A percentile compares a stretch with the other conserved stretches of the same genome.
phyloP scores from a whole-genome alignment of 352 stramenopile genomes.

The Halophytophthora batemanensis region DNA sequence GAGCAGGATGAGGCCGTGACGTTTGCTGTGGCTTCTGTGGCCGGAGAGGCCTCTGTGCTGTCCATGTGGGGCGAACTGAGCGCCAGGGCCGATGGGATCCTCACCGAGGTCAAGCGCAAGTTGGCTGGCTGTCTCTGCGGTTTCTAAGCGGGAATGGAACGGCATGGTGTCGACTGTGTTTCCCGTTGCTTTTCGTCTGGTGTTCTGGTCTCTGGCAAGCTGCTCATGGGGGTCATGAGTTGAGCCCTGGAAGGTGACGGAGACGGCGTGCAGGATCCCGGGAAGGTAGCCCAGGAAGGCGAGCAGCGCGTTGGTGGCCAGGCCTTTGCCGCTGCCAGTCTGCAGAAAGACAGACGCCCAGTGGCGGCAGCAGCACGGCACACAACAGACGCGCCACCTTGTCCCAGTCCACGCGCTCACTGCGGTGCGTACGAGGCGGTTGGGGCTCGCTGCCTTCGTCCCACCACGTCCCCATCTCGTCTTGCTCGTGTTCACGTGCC shows the following conservation, averaged over 20 bases:
- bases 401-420: slow-evolving; percentile 31
- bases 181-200: slow-evolving; percentile 1
- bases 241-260: slow-evolving; percentile 38
- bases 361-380: slow-evolving; percentile 41
- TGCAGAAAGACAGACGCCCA: slow-evolving; percentile 61
- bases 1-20: slow-evolving; percentile 19
- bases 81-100: slow-evolving; percentile 34
- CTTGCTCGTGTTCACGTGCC: slow-evolving; percentile 7
- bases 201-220: neutral
- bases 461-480: slow-evolving; percentile 24
- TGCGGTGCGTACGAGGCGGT: slow-evolving; percentile 8
- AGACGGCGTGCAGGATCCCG: slow-evolving; percentile 55
- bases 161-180: neutral
- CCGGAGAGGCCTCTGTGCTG: slow-evolving; percentile 34
- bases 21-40: slow-evolving; percentile 43
- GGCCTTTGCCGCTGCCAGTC: slow-evolving; percentile 51
- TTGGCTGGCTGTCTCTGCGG: slow-evolving; percentile 60
- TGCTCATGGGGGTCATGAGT: neutral
- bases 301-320: slow-evolving; percentile 66
- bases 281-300: slow-evolving; percentile 62
- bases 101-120: slow-evolving; percentile 53
- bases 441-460: slow-evolving; percentile 21
- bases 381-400: slow-evolving; percentile 47
- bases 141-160: slow-evolving; percentile 34
- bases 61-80: slow-evolving; percentile 60